phyloP scores from a whole-genome alignment of 2,329 filamentous ascomycete species.

The Pseudocercospora cruenta region DNA sequence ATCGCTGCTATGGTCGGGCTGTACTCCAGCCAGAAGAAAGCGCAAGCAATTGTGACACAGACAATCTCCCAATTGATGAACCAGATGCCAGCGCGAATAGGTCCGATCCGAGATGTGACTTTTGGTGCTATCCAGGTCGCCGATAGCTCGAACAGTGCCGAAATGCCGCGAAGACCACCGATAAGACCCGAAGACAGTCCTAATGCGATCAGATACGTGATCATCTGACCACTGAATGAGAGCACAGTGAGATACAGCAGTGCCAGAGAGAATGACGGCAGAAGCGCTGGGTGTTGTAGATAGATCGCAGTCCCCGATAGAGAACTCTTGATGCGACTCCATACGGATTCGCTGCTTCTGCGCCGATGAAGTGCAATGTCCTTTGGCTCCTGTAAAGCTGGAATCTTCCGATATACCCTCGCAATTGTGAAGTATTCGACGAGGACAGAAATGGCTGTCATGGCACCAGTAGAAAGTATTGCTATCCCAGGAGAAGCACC shows the following conservation, averaged over 20 bases:
- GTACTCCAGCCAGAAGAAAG: constrained; percentile 36
- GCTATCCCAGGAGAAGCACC: constrained; percentile 54
- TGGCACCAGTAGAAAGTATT: constrained; percentile 53
- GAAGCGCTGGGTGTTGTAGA: constrained; percentile 58
- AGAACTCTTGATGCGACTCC: constrained; percentile 9
- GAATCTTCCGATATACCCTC: constrained; percentile 42
- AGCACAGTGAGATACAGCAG: constrained; percentile 67
- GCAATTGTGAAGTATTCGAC: constrained; percentile 60
- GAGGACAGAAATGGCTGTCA: constrained; percentile 54
- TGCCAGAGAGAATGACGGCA: constrained; percentile 63
- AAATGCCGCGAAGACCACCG: constrained; percentile 57
- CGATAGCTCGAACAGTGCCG: constrained; percentile 60
- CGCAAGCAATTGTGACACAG: constrained; percentile 51
- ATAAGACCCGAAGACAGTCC: constrained; percentile 59
- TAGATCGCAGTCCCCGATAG: constrained; percentile 47
- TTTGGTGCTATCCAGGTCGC: constrained; percentile 65
- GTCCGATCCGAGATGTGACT: constrained; percentile 55
- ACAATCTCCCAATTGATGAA: constrained; percentile 69
- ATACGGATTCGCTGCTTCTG: constrained; percentile 6
- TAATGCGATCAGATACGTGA: constrained; percentile 63
- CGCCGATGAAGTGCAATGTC: background rate
- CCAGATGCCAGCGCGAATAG: constrained; percentile 56
- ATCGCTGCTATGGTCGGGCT: constrained; percentile 23
- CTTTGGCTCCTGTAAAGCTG: constrained; percentile 32
- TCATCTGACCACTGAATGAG: constrained; percentile 64